Evolutionary conservation across 305 asterid genomes (phyloP).

Genomic region (Solanum hybrid): DNA sequence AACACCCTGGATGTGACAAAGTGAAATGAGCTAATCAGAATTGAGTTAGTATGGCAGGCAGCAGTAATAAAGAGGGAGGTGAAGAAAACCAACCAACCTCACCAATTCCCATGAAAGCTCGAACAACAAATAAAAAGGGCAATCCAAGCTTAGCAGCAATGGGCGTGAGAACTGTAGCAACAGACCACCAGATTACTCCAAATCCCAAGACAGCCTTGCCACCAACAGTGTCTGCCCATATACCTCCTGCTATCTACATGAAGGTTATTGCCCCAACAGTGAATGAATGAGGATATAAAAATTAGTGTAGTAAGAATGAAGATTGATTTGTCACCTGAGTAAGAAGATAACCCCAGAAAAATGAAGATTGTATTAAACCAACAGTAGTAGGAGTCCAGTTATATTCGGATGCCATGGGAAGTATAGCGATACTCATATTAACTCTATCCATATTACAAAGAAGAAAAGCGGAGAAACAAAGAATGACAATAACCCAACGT

Average conservation of each 20-base stretch:
- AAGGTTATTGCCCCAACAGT: not conserved
- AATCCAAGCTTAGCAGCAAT: slow-evolving; percentile 75
- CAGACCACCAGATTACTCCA: slow-evolving; percentile 92
- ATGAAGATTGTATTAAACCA: slow-evolving; percentile 73
- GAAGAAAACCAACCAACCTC: slow-evolving; percentile 66
- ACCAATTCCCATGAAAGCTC: slow-evolving; percentile 90
- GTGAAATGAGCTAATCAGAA: not conserved
- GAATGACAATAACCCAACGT: slow-evolving; percentile 80
- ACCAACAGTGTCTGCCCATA: slow-evolving; percentile 96
- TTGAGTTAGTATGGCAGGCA: not conserved
- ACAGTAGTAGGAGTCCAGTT: slow-evolving; percentile 79
- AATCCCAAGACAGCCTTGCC: slow-evolving; percentile 81
- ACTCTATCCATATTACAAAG: slow-evolving; percentile 94
- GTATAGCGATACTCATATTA: slow-evolving; percentile 94
- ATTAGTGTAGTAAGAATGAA: not conserved
- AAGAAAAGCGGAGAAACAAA: slow-evolving; percentile 71
- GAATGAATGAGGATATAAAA: not conserved
- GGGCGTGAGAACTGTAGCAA: slow-evolving; percentile 74
- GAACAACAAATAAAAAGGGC: slow-evolving; percentile 75
- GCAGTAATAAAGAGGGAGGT: not conserved
- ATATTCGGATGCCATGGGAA: slow-evolving; percentile 79
- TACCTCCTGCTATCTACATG: slow-evolving; percentile 81
- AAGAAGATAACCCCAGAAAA: slow-evolving; percentile 90
- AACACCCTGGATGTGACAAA: slow-evolving; percentile 50
- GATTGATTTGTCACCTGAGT: slow-evolving; percentile 49